Evolutionary conservation across 441 rosid species (phyloP), one percentile per base, ranked within the genome.

Genomic region (Biscutella laevigata): DNA sequence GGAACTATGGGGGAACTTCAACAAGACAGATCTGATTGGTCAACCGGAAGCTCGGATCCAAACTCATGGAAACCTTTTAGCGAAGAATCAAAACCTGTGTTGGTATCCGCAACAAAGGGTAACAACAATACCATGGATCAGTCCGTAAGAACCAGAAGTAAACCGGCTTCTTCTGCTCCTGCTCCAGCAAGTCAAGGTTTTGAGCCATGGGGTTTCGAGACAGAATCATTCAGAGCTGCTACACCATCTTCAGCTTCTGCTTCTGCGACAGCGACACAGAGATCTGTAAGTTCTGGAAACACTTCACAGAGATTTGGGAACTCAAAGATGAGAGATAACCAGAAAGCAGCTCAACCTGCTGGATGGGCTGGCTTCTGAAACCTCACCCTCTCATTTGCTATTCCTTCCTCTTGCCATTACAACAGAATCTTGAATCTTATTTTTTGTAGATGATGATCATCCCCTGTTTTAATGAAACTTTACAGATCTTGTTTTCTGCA

Each of bases 311-410:
- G 68, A 40, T 39, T 53, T 36, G 76, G 72, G 3, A 77, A 66
- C 50, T 54, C 79, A 20, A 84, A 71, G 57, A 46, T 44, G 36
- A 59, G 51, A 59, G 85, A 76, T 48, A 70, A 64, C 59, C 73
- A 69, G 70, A 37, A 86, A 43, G 41, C 82, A 47, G 47, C 73
- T 65, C 96, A 81, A 56, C 98, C 98, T 41, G 83, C 95, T 24
- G 98, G 98, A 58, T 88, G 96, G 96, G 91, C 96, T 65, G 98
- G 95, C 70, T 91, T 91, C 73, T 91, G 74, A 72, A 30, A 33
- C 16, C n/a, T 27, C 22, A 2, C 7, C 14, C 42, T 10, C 36
- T 29, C 53, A 15, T 7, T 43, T 37, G 14, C 3, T 43, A 35
- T 65, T 11, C 26, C 2, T 35, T 22, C 32, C 30, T 43, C 13